Conservation (phyloP, 2,329 filamentous ascomycete genomes). For the Phialophora macrospora region DNA sequence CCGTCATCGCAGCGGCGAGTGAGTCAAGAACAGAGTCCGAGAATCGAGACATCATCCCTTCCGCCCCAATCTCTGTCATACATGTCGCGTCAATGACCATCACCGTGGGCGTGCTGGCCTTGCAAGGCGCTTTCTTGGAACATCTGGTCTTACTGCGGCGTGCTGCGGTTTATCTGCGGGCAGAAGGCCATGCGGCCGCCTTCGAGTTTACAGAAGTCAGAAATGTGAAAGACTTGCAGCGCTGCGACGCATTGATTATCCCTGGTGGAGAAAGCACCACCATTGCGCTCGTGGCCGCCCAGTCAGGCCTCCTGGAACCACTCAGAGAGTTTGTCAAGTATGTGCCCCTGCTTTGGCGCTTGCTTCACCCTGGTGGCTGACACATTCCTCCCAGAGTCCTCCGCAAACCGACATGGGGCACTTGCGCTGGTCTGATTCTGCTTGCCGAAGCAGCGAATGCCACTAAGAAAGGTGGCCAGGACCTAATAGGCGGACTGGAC, state of each 20-base stretch:
- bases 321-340: constrained; percentile 90
- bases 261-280: constrained; percentile 95
- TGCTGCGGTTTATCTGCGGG: constrained; percentile 62
- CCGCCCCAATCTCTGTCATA: neutral
- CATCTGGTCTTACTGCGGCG: constrained; percentile 76
- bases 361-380: neutral
- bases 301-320: constrained; percentile 80
- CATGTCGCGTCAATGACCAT: constrained; percentile 42
- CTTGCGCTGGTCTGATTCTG: constrained; percentile 91
- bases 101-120: constrained; percentile 69
- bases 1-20: neutral
- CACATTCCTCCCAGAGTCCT: constrained; percentile 59
- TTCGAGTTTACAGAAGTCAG: constrained; percentile 80
- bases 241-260: constrained; percentile 82
- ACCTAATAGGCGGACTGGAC: constrained; percentile 87
- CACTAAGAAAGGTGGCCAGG: constrained; percentile 88
- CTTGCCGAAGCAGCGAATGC: constrained; percentile 85
- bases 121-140: constrained; percentile 93
- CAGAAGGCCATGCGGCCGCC: constrained; percentile 32
- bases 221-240: constrained; percentile 69
- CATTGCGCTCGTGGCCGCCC: constrained; percentile 83
- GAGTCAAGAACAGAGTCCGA: neutral
- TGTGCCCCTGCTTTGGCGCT: constrained; percentile 41
- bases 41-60: neutral
- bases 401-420: constrained; percentile 89